phyloP scores from a whole-genome alignment of 208 protist species.

The Tritrichomonas musculus region DNA sequence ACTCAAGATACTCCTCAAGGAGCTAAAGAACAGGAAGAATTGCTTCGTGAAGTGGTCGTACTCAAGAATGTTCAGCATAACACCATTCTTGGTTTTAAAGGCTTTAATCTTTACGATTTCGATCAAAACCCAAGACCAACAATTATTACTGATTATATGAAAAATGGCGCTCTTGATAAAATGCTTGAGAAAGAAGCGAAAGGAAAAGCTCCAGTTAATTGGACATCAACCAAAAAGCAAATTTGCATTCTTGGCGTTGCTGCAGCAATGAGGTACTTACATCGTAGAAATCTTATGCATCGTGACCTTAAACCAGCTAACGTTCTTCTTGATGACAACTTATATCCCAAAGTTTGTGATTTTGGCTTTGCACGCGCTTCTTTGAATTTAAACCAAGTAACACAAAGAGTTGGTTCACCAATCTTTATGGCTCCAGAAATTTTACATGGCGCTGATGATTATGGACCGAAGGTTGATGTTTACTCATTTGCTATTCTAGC shows the following conservation, averaged over 20 bases:
- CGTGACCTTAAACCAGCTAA: conserved; percentile 17
- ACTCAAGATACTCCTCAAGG: too few relatives aligned
- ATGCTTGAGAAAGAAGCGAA: background rate
- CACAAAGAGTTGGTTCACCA: background rate
- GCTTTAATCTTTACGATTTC: too few relatives aligned
- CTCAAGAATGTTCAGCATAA: too few relatives aligned
- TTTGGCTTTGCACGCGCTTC: background rate
- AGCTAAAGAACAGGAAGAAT: too few relatives aligned
- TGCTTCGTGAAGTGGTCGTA: too few relatives aligned
- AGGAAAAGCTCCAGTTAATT: background rate
- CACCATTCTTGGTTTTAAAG: too few relatives aligned
- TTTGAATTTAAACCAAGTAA: background rate
- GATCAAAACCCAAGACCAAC: too few relatives aligned
- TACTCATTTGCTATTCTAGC: background rate
- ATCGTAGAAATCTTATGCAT: background rate
- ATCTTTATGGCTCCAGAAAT: conserved; percentile 17
- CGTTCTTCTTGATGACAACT: background rate
- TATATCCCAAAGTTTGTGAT: conserved; percentile 9
- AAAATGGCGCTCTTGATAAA: background rate
- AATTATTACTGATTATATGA: background rate
- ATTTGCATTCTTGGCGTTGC: background rate
- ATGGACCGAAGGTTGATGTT: background rate
- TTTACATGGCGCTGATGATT: background rate
- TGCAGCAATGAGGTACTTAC: background rate
- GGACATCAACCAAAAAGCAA: background rate